Evolutionary conservation across 768 basidiomycete genomes (phyloP).

Genomic region (Boletellus emodensis): DNA sequence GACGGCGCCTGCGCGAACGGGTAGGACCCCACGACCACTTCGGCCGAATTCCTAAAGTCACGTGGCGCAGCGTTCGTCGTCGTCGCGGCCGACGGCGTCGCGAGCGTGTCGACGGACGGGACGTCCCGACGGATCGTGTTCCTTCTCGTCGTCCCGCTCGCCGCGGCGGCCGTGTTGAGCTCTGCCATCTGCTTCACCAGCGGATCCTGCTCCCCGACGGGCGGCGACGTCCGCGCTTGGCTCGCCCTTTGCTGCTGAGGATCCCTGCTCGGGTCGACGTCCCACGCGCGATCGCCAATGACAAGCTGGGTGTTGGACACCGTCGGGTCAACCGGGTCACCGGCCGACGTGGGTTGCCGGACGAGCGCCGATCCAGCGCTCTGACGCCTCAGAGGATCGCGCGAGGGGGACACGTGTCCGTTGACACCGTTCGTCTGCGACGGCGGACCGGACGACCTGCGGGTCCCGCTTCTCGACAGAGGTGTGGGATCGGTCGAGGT

Average conservation of each 20-base stretch:
- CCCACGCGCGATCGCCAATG: constrained; percentile 64
- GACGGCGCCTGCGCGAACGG: constrained; percentile 52
- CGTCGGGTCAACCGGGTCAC: constrained; percentile 58
- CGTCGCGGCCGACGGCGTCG: constrained; percentile 24
- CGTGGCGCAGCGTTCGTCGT: constrained; percentile 23
- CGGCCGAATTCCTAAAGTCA: constrained; percentile 74
- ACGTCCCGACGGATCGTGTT: constrained; percentile 27
- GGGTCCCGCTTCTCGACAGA: constrained; percentile 30
- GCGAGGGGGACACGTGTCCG: constrained; percentile 25
- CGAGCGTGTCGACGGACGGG: constrained; percentile 20
- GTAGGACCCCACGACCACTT: constrained; percentile 73
- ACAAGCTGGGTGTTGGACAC: constrained; percentile 57
- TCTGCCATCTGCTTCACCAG: constrained; percentile 64
- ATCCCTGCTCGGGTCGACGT: constrained; percentile 60
- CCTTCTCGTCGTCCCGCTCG: constrained; percentile 11
- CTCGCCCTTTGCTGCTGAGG: constrained; percentile 45
- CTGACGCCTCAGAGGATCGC: constrained; percentile 25
- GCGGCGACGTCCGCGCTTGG: constrained; percentile 23
- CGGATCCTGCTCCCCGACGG: constrained; percentile 52
- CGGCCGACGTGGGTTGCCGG: constrained; percentile 34
- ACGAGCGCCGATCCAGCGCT: constrained; percentile 20
- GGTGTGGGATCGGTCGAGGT: constrained; percentile 32
- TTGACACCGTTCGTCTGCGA: constrained; percentile 32
- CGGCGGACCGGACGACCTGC: constrained; percentile 27
- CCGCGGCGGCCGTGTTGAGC: constrained; percentile 33